phyloP scores from a whole-genome alignment of 2,329 filamentous ascomycete species.

The Fusarium cyanostomum region DNA sequence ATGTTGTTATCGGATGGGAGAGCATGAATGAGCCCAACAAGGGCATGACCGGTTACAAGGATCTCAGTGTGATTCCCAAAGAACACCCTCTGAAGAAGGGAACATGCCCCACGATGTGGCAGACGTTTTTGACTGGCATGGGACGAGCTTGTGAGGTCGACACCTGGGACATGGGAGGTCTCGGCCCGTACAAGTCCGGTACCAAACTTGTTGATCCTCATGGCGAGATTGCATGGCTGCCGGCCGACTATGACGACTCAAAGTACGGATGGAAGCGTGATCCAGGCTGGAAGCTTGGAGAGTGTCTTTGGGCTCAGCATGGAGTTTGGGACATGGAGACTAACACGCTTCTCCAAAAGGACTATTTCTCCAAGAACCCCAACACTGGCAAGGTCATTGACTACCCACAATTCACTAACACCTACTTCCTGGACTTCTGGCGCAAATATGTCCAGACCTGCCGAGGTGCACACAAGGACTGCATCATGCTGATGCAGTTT shows the following conservation, averaged over 20 bases:
- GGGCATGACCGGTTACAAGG: slow-evolving; percentile 83
- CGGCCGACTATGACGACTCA: slow-evolving; percentile 82
- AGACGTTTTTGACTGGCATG: slow-evolving; percentile 90
- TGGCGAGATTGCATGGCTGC: slow-evolving; percentile 85
- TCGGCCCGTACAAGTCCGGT: slow-evolving; percentile 92
- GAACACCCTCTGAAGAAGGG: slow-evolving; percentile 94
- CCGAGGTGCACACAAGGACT: slow-evolving; percentile 77
- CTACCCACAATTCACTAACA: slow-evolving; percentile 88
- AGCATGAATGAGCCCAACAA: slow-evolving; percentile 95
- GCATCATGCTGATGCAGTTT: slow-evolving; percentile 90
- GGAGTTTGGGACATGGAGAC: slow-evolving; percentile 89
- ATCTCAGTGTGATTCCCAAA: slow-evolving; percentile 81
- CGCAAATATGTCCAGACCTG: slow-evolving; percentile 79
- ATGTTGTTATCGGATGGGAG: slow-evolving; percentile 94
- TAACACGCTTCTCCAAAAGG: slow-evolving; percentile 80
- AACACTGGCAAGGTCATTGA: slow-evolving; percentile 76
- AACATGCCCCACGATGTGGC: slow-evolving; percentile 92
- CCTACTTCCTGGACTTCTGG: slow-evolving; percentile 90
- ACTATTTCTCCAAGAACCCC: slow-evolving; percentile 88
- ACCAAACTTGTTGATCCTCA: slow-evolving; percentile 85
- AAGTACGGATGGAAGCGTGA: slow-evolving; percentile 92
- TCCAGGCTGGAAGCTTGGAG: slow-evolving; percentile 87
- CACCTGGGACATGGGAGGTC: slow-evolving; percentile 91
- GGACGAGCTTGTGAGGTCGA: slow-evolving; percentile 90
- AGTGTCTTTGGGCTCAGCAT: slow-evolving; percentile 97